Evolutionary conservation across 75 land plant genomes (phyloP).

Genomic region (Picea glauca): DNA sequence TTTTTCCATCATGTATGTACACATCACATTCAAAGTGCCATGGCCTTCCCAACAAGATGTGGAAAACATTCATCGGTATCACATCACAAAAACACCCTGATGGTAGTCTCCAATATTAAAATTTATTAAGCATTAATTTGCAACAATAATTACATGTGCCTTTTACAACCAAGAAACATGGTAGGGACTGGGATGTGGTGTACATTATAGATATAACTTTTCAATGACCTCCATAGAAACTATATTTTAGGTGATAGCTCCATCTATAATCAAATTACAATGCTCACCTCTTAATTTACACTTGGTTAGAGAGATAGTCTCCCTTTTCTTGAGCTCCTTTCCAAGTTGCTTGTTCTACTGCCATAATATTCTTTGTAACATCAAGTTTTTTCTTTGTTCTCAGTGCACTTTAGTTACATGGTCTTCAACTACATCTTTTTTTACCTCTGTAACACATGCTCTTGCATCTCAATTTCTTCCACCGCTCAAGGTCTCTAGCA

Average conservation of each 20-base stretch:
- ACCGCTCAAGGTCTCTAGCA: not conserved
- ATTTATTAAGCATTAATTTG: not conserved
- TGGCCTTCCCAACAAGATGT: not conserved
- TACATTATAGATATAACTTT: not conserved
- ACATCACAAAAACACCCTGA: not conserved
- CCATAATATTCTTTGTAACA: not conserved
- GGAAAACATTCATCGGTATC: not conserved
- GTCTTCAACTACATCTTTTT: not conserved
- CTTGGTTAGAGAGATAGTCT: not conserved
- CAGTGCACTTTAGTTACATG: not conserved
- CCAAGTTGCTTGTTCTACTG: not conserved
- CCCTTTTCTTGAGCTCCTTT: not conserved
- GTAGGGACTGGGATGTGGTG: not conserved
- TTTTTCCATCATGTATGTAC: not conserved
- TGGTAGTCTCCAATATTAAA: not conserved
- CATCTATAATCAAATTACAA: constrained; percentile 6
- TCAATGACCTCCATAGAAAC: not conserved
- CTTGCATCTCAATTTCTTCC: not conserved
- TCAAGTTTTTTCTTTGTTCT: not conserved
- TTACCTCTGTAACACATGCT: not conserved
- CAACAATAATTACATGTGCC: not conserved
- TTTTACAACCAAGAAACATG: constrained; percentile 3
- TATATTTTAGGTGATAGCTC: not conserved
- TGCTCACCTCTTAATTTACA: not conserved
- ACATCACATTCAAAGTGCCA: not conserved